Conservation (phyloP, 305 asterid species). For the Fraxinus dipetala region DNA sequence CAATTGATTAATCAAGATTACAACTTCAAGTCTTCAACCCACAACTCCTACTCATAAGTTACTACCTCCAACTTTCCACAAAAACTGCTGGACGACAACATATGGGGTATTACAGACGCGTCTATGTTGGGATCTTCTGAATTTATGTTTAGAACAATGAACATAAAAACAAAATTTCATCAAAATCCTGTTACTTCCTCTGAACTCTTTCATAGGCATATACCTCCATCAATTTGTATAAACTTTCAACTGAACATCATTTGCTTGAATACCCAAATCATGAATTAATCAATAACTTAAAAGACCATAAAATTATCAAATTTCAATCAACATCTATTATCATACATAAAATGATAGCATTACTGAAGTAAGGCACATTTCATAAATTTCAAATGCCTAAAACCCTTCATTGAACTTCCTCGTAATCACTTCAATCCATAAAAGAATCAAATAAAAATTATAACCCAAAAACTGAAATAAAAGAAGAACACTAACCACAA, state of each 20-base stretch:
- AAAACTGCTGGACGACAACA: neutral
- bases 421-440: neutral
- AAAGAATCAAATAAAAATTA: neutral
- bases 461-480: neutral
- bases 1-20: neutral
- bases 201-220: neutral
- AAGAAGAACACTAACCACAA: conserved; percentile 46
- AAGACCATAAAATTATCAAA: neutral
- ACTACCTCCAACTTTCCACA: neutral
- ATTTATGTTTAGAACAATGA: neutral
- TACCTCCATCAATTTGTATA: neutral
- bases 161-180: neutral
- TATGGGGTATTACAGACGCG: neutral
- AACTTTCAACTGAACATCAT: neutral
- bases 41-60: neutral
- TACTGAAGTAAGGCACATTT: neutral
- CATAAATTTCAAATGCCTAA: neutral
- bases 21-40: neutral
- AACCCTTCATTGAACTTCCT: neutral
- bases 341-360: neutral
- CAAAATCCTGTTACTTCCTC: neutral
- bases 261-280: neutral
- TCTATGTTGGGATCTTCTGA: neutral
- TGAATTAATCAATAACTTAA: neutral
- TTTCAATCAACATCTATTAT: neutral